Percentiles rank a stretch among this genome's conserved stretches.
phyloP scores from a whole-genome alignment of 495 filamentous ascomycete species.

The Pyronema domesticum region DNA sequence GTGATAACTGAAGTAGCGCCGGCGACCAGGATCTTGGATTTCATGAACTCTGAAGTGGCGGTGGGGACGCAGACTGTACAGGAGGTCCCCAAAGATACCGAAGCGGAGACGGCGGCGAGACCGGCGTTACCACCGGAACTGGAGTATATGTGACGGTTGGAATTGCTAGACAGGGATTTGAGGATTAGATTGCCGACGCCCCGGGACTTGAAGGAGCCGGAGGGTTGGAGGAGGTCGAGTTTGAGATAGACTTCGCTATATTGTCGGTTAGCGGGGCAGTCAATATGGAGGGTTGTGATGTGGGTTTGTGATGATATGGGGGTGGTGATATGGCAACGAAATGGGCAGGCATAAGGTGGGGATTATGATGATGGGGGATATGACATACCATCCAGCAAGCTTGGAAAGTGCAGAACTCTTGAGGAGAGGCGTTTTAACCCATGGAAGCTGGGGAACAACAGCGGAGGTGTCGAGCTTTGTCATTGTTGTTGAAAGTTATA shows the following conservation, averaged over 20 bases:
- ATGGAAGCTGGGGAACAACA: slow-evolving; percentile 12
- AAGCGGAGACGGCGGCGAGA: slow-evolving; percentile 71
- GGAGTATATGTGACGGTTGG: slow-evolving; percentile 59
- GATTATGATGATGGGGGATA: not conserved
- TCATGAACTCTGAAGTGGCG: slow-evolving; percentile 50
- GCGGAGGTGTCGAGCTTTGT: not conserved
- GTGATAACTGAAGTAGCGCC: slow-evolving; percentile 58
- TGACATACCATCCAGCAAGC: slow-evolving; percentile 45
- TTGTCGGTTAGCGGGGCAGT: not conserved
- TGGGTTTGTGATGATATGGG: too few relatives aligned
- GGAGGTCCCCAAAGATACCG: slow-evolving; percentile 44
- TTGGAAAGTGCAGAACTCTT: slow-evolving; percentile 44
- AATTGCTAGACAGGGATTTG: slow-evolving; percentile 12
- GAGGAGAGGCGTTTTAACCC: slow-evolving; percentile 38
- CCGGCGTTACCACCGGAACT: slow-evolving; percentile 84
- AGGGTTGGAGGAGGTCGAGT: slow-evolving; percentile 81
- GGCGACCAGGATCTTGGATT: slow-evolving; percentile 46
- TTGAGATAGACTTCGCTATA: slow-evolving; percentile 68
- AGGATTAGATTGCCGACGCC: slow-evolving; percentile 71
- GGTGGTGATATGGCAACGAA: too few relatives aligned
- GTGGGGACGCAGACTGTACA: slow-evolving; percentile 69
- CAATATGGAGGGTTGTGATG: not conserved
- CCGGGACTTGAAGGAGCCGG: slow-evolving; percentile 83
- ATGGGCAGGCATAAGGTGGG: not conserved
- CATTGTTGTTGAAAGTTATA: not conserved